Base-by-base conservation (phyloP, 1,139 yeast species). In the Geotrichum europaeum region DNA sequence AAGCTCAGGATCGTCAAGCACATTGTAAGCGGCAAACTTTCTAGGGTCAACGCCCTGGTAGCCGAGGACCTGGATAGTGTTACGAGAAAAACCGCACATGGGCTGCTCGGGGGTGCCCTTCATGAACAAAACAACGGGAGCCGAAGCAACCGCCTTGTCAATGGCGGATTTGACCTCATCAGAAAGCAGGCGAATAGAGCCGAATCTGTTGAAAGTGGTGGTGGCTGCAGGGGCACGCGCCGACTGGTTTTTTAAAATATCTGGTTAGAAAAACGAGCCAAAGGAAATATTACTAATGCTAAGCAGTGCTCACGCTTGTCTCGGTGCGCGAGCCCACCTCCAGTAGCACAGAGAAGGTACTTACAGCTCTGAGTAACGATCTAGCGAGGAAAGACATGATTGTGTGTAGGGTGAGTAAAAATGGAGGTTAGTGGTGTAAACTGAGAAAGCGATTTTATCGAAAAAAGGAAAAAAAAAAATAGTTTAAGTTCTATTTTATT, bases 1-100 rank as follows among this genome's bases (percentile, higher is more conserved):
- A 66, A 95, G 81, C 70, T 94, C 98, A 3, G 88, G 84, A 73
- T 95, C 99, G 75, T 94, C 99, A 67, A 95, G 79, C 0, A 95
- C 99, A 70, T 95, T 94, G 76, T 88, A 95, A 47, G 99, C 99
- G 55, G 98, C 97, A 76, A 95, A 92, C 75, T 94, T 92, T 55
- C 79, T 82, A 5, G 99, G 99, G 74, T 95, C 97, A 40, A 95
- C 98, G 61, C 99, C 99, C 73, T 92, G 96, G 73, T 91, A 95
- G 22, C 99, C 98, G 65, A 95, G 81, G 56, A 91, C 83, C 72
- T 90, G 95, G 67, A 95, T 92, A 20, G 97, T 89, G 58, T 96
- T 96, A 71, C 97, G 84, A 6, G 97, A 91, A 72, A 95, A 95
- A 1, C 99, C 99, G 79, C 99, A 95, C 70, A 91, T 96, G 36